Percentiles rank a stretch among this genome's conserved stretches.
Evolutionary conservation across 2,329 filamentous ascomycete species (phyloP).

Genomic region (Xylaria sp.): DNA sequence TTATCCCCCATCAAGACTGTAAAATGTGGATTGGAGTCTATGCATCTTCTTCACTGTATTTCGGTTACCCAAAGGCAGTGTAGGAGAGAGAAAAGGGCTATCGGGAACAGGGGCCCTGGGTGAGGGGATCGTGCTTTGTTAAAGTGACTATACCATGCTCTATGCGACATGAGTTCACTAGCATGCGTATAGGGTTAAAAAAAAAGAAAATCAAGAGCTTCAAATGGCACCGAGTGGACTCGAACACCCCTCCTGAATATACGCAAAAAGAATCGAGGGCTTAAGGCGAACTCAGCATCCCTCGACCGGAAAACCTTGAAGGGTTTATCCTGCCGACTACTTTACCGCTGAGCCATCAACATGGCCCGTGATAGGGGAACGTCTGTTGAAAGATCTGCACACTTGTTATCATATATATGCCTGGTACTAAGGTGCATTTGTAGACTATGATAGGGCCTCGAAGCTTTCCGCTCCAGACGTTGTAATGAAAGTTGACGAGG

Average conservation of each 20-base stretch:
- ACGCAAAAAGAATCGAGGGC: not conserved
- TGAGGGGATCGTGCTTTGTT: too few relatives aligned
- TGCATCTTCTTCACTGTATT: not conserved
- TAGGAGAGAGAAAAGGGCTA: too few relatives aligned
- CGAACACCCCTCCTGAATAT: too few relatives aligned
- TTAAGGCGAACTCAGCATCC: slow-evolving; percentile 33
- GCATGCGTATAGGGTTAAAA: too few relatives aligned
- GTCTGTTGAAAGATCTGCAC: not conserved
- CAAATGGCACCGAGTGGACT: too few relatives aligned
- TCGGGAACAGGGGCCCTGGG: too few relatives aligned
- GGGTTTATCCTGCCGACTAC: slow-evolving; percentile 3
- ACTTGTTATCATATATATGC: not conserved
- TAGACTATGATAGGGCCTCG: not conserved
- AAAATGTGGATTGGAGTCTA: not conserved
- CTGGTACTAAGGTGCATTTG: not conserved
- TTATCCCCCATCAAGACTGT: not conserved
- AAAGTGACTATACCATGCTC: too few relatives aligned
- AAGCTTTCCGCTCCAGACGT: not conserved
- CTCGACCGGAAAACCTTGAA: slow-evolving; percentile 18
- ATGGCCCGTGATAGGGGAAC: not conserved
- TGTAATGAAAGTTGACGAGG: not conserved
- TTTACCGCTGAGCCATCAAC: not conserved
- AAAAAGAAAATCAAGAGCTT: too few relatives aligned
- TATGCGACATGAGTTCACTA: too few relatives aligned
- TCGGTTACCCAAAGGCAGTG: not conserved